A percentile compares a stretch with the other conserved stretches of the same genome.
phyloP scores from a whole-genome alignment of 108 stramenopile genomes.

The Aurantiochytrium sp. region DNA sequence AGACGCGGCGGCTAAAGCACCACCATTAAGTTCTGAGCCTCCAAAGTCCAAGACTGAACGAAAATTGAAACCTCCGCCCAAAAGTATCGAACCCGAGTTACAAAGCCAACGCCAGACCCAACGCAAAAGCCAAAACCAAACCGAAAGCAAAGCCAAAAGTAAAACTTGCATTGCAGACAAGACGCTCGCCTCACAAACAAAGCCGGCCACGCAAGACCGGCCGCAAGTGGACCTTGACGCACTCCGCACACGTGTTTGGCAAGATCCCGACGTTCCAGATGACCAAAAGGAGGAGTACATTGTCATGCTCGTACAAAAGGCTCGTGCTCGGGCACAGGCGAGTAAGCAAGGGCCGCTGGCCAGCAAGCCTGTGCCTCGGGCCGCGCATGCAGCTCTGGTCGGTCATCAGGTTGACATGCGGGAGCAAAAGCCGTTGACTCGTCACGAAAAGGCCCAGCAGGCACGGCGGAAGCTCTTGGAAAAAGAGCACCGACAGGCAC shows the following conservation, averaged over 20 bases:
- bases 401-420: neutral
- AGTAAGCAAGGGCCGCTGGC: neutral
- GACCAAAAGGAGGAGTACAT: conserved; percentile 10
- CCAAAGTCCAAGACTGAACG: no score
- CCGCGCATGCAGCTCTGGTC: neutral
- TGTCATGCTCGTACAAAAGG: neutral
- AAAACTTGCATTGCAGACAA: no score
- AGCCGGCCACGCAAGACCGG: neutral
- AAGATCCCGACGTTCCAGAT: neutral
- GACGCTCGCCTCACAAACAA: neutral
- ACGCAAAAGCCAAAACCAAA: no score
- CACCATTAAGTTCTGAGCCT: no score
- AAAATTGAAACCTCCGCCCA: no score
- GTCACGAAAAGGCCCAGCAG: neutral
- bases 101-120: no score
- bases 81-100: no score
- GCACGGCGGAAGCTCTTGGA: neutral
- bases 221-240: neutral
- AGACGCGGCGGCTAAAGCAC: neutral
- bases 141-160: no score
- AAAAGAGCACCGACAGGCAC: neutral
- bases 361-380: neutral
- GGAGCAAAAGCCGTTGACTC: neutral
- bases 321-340: neutral
- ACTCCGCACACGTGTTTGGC: neutral